Base-by-base conservation (phyloP, 2,329 filamentous ascomycete genomes). In the Fusarium sambucinum region DNA sequence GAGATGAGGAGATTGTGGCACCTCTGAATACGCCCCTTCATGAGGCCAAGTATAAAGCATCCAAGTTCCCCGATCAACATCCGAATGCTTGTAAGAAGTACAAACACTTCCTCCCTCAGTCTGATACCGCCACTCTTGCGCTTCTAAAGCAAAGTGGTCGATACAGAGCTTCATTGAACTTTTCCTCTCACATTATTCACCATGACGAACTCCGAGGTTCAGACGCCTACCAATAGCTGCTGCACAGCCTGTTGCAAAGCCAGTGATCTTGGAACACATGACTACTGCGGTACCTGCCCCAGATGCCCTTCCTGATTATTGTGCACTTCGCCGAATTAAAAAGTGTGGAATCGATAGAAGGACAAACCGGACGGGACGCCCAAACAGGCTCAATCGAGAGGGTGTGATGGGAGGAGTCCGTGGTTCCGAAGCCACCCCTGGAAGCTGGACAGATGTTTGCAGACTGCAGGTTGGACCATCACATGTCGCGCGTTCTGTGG, bases 271-370 rank as follows among this genome's bases (percentile, higher is more conserved):
- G 75, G 75, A 42, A 77, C 75, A 12, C 75, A 77, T 56, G 75
- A 77, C 62, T 77, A 77, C 52, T 77, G 75, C 47, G 75, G 75
- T 47, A 77, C 75, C 55, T 77, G 75, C 37, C 72, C 73, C 44
- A 70, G 69, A 35, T 77, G 73, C 57, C 73, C 73, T 13, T 59
- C 68, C 53, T 70, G 52, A 61, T 27, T 38, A 27, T 38, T 25
- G 19, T 50, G 27, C 50, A 29, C 52, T 33, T 30, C 33, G 11
- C 21, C 62, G 44, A 21, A 12, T 21, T 23, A 27, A 51, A n/a
- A 40, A 17, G 23, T 27, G 27, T 42, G 35, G 38, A 25, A 17
- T 21, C 35, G 30, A 19, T 8, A 32, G 17, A 33, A 37, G 6
- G 38, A 33, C 17, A 30, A 33, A 11, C n/a, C 16, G 3, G 45